These are phyloP conservation scores for Colletotrichum limetticola DNA, from an alignment of 2,329 filamentous ascomycete species.

Conservation along the genomic window DNA sequence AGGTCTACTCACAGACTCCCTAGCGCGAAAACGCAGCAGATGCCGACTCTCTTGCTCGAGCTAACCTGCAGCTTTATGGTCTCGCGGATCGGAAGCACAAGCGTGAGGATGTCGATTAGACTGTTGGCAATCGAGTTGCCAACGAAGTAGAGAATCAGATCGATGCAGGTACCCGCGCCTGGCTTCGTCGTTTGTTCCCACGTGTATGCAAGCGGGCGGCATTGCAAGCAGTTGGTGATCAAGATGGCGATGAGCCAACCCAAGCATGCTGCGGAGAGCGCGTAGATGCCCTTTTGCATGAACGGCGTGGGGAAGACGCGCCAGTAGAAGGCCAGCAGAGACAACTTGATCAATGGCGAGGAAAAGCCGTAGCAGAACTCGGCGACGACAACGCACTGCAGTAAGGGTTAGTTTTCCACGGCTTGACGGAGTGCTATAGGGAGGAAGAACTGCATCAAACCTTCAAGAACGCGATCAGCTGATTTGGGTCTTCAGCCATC, in stretches of 20 bases:
- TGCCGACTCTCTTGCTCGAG: slow-evolving; percentile 13
- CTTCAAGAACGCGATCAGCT: slow-evolving; percentile 6
- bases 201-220: slow-evolving; percentile 9
- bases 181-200: slow-evolving; percentile 8
- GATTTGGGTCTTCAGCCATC: slow-evolving; percentile 14
- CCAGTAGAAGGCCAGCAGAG: slow-evolving; percentile 22
- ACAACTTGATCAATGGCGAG: slow-evolving; percentile 11
- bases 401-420: not conserved
- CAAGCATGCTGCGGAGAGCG: not conserved
- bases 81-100: slow-evolving; percentile 17
- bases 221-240: slow-evolving; percentile 21
- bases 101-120: slow-evolving; percentile 13
- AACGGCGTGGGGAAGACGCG: slow-evolving; percentile 7
- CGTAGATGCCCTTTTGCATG: slow-evolving; percentile 19
- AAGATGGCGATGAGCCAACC: slow-evolving; percentile 12
- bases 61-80: slow-evolving; percentile 25
- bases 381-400: slow-evolving; percentile 10
- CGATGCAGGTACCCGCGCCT: slow-evolving; percentile 4
- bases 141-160: slow-evolving; percentile 15
- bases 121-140: slow-evolving; percentile 21
- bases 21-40: slow-evolving; percentile 16
- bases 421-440: not conserved
- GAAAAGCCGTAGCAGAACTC: slow-evolving; percentile 29
- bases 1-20: slow-evolving; percentile 12
- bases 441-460: not conserved